Conservation (phyloP, 495 filamentous ascomycete species). For the Arthonia radiata region DNA sequence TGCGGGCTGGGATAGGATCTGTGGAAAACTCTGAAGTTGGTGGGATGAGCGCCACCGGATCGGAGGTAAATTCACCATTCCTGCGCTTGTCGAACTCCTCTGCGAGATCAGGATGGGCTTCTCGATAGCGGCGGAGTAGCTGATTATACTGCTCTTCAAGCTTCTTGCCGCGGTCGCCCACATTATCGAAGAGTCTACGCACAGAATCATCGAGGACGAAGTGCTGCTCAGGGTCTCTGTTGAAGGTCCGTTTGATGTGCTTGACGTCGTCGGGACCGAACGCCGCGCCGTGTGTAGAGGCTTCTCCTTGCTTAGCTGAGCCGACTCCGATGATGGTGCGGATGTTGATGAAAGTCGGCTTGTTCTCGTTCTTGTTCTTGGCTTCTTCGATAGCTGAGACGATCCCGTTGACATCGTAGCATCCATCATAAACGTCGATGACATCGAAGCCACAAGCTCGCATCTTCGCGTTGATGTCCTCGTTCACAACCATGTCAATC, state of each 20-base stretch:
- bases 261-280: slow-evolving; percentile 22
- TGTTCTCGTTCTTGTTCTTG: slow-evolving; percentile 16
- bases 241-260: slow-evolving; percentile 22
- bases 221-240: slow-evolving; percentile 19
- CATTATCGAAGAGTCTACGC: slow-evolving; percentile 23
- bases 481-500: slow-evolving; percentile 27
- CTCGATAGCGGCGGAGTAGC: slow-evolving; percentile 17
- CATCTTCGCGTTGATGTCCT: slow-evolving; percentile 36
- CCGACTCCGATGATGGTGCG: slow-evolving; percentile 30
- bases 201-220: slow-evolving; percentile 23
- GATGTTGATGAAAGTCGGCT: slow-evolving; percentile 34
- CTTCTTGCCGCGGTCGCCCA: slow-evolving; percentile 15
- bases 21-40: slow-evolving; percentile 15
- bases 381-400: slow-evolving; percentile 22
- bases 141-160: slow-evolving; percentile 22
- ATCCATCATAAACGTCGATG: slow-evolving; percentile 27
- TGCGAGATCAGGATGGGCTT: slow-evolving; percentile 20
- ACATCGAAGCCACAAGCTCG: slow-evolving; percentile 30
- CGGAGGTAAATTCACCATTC: slow-evolving; percentile 17
- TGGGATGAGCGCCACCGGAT: slow-evolving; percentile 22
- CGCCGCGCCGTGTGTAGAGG: slow-evolving; percentile 25
- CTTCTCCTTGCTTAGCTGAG: slow-evolving; percentile 23
- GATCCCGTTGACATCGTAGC: slow-evolving; percentile 25
- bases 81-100: slow-evolving; percentile 22
- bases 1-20: slow-evolving; percentile 22